Conservation (phyloP, 2,329 filamentous ascomycete species). For the Davidsoniella eucalypti region DNA sequence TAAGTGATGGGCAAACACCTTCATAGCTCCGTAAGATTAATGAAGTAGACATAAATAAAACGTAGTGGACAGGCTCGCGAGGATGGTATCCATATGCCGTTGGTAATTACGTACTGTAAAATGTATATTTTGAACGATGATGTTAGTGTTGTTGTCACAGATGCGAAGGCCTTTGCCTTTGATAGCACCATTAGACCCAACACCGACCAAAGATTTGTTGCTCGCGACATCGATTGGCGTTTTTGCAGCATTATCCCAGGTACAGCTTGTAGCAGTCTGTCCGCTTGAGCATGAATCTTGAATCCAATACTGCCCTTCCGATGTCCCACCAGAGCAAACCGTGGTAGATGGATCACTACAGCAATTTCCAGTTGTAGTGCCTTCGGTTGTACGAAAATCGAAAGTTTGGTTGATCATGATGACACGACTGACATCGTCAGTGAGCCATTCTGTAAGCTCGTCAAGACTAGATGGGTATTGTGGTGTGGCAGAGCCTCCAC, state of each 20-base stretch:
- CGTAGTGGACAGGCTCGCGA: too few relatives aligned
- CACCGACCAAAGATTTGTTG: constrained; percentile 26
- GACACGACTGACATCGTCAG: constrained; percentile 20
- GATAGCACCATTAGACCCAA: constrained; percentile 23
- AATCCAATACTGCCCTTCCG: constrained; percentile 17
- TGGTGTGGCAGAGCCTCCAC: constrained; percentile 31
- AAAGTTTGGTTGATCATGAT: constrained; percentile 22
- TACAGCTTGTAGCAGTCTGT: constrained; percentile 9
- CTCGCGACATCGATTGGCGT: constrained; percentile 20
- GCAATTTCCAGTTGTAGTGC: constrained; percentile 15
- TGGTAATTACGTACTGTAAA: constrained; percentile 8
- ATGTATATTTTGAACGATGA: constrained; percentile 24
- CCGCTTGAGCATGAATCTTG: constrained; percentile 17
- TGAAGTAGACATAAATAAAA: too few relatives aligned
- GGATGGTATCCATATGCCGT: not conserved
- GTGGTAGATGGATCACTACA: constrained; percentile 16
- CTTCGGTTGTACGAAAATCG: constrained; percentile 17
- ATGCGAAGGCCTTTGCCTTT: constrained; percentile 26
- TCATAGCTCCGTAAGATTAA: too few relatives aligned
- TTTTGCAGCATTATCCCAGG: not conserved
- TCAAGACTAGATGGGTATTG: constrained; percentile 26
- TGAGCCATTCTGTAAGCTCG: constrained; percentile 23
- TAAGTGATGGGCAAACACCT: too few relatives aligned
- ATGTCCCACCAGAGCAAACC: constrained; percentile 14
- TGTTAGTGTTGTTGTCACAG: constrained; percentile 19